Percentiles rank a stretch among this genome's conserved stretches.
These are phyloP conservation scores for Zea luxurians DNA, from an alignment of 176 grass and related monocot species.

Conservation along the genomic window DNA sequence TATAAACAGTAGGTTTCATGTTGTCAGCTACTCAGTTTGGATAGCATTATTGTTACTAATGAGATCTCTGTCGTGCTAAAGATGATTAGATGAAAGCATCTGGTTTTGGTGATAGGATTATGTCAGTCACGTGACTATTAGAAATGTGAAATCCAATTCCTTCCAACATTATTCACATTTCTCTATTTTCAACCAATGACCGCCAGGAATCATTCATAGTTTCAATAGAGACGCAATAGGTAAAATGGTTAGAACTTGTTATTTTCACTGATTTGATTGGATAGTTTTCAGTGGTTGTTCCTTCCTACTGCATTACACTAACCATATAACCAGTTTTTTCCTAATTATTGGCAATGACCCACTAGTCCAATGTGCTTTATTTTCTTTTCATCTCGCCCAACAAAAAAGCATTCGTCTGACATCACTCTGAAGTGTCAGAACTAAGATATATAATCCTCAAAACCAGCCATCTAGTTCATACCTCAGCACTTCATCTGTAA, in stretches of 20 bases:
- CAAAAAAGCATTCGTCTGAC: neutral
- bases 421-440: neutral
- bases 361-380: neutral
- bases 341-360: neutral
- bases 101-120: constrained; percentile 11
- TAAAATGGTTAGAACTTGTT: neutral
- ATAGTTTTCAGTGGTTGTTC: constrained; percentile 11
- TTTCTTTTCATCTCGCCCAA: neutral
- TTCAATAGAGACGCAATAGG: neutral
- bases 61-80: neutral
- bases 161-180: neutral
- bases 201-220: neutral
- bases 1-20: neutral
- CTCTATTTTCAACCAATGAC: neutral
- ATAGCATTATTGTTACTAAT: neutral
- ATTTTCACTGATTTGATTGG: constrained; percentile 8
- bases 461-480: constrained; percentile 4
- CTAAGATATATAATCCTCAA: constrained; percentile 5
- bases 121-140: neutral
- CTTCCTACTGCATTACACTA: constrained; percentile 27
- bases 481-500: constrained; percentile 20
- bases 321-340: constrained; percentile 2
- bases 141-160: constrained; percentile 14
- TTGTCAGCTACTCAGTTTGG: neutral
- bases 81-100: neutral